Evolutionary conservation across 306 rosid genomes (phyloP).

Genomic region (Sophora flavescens): DNA sequence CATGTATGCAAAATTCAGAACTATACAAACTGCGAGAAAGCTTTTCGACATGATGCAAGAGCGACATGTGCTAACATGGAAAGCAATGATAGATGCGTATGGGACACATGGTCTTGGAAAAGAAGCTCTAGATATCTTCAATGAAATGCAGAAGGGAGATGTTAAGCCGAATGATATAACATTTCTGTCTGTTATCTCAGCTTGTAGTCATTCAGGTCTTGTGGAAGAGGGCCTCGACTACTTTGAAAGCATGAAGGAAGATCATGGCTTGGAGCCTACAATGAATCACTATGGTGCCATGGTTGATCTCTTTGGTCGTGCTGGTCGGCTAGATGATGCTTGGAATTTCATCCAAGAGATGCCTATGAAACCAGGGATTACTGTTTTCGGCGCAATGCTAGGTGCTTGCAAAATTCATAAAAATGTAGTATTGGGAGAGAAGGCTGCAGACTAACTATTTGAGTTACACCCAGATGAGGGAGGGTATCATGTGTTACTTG

Average conservation of each 20-base stretch:
- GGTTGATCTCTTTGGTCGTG: constrained; percentile 92
- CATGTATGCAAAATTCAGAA: constrained; percentile 86
- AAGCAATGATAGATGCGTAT: constrained; percentile 90
- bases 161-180: constrained; percentile 71
- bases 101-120: constrained; percentile 90
- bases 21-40: constrained; percentile 69
- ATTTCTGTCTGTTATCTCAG: constrained; percentile 79
- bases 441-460: constrained; percentile 70
- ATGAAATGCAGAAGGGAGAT: constrained; percentile 63
- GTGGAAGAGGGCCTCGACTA: constrained; percentile 75
- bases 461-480: constrained; percentile 78
- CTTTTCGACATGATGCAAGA: constrained; percentile 81
- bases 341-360: constrained; percentile 84
- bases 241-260: constrained; percentile 72
- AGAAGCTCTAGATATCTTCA: constrained; percentile 69
- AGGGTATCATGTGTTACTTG: constrained; percentile 86
- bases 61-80: constrained; percentile 89
- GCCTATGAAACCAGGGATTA: constrained; percentile 80
- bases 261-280: constrained; percentile 70
- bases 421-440: constrained; percentile 79
- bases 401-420: constrained; percentile 90
- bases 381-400: constrained; percentile 86
- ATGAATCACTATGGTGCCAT: constrained; percentile 94
- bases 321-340: constrained; percentile 76
- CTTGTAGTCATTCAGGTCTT: constrained; percentile 89